Evolutionary conservation across 2,329 filamentous ascomycete species (phyloP), one percentile per base, ranked within the genome.

Genomic region (Fusarium devonianum): DNA sequence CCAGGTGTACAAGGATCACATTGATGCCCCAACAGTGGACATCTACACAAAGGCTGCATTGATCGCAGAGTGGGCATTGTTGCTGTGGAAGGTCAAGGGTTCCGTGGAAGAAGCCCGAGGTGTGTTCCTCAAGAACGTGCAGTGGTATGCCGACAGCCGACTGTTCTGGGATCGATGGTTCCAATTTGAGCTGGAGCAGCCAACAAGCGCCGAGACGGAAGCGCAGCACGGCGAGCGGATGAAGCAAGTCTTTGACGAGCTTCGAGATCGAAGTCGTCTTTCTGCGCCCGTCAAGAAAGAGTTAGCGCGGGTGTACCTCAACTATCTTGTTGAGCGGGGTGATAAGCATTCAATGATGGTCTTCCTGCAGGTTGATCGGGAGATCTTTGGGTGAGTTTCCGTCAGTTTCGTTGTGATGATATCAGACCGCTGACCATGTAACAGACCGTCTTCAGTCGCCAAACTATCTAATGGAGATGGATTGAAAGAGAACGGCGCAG

Each of bases 131-230:
- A 88, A 87, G 71, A 93, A 96, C 63, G 81, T 89, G 46, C 86
- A 92, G 67, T 90, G 86, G 79, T 96, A 95, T 69, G 80, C 87
- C 2, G 90, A 94, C 67, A 96, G 92, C 70, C 83, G 86, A 23
- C 79, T 89, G 32, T 97, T 97, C 78, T 99, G 94, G 93, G 80
- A 86, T 62, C 89, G 84, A 66, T 97, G 92, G 78, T 82, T 97
- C 44, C 78, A 88, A 49, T 96, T 99, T 67, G 94, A 99, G 75
- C 78, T 95, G 37, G 85, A 89, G 47, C 92, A 96, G 70, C 88
- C 90, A 9, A 87, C 86, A 2, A 86, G 77, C 53, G 74, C 78
- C 1, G 82, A 85, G 38, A 78, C 81, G 3, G 89, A 93, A 66
- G 63, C 77, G 2, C 76, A 83, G 47, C 84, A 91, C 47, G 84